These are phyloP conservation scores for Cardamine resedifolia DNA, from an alignment of 345 rosid genomes.

Conservation along the genomic window DNA sequence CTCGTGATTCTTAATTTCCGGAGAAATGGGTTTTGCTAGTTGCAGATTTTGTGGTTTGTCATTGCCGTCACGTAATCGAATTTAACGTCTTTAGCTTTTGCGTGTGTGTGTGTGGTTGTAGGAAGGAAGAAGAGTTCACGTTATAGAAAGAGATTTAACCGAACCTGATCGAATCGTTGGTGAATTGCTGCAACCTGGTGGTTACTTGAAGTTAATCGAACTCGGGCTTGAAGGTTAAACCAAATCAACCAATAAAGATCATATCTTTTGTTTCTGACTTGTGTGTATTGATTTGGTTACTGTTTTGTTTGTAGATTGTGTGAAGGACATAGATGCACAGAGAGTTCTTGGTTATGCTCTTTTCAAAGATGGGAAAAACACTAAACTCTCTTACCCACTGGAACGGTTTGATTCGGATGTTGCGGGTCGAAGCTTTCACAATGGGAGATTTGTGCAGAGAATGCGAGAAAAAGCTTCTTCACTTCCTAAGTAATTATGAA, in stretches of 20 bases:
- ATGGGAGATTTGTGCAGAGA: slow-evolving; percentile 54
- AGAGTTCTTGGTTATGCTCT: slow-evolving; percentile 52
- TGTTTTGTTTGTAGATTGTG: slow-evolving; percentile 43
- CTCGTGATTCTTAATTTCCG: not conserved
- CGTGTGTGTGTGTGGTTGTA: slow-evolving; percentile 20
- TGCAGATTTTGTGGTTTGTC: not conserved
- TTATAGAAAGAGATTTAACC: slow-evolving; percentile 54
- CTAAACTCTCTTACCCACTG: slow-evolving; percentile 47
- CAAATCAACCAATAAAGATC: not conserved
- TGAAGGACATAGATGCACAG: slow-evolving; percentile 55
- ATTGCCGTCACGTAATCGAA: slow-evolving; percentile 18
- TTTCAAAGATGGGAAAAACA: slow-evolving; percentile 48
- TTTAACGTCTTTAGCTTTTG: not conserved
- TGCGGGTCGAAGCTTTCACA: slow-evolving; percentile 55
- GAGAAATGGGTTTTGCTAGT: not conserved
- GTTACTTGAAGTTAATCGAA: slow-evolving; percentile 48
- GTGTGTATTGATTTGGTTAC: not conserved
- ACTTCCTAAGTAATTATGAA: slow-evolving; percentile 42
- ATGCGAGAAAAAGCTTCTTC: slow-evolving; percentile 55
- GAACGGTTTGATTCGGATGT: slow-evolving; percentile 46
- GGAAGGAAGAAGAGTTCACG: slow-evolving; percentile 56
- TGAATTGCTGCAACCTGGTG: slow-evolving; percentile 57
- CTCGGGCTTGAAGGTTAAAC: slow-evolving; percentile 52
- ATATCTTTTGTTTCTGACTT: not conserved
- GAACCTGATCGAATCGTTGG: slow-evolving; percentile 56